These are phyloP conservation scores for Leishmania aethiopica DNA, from an alignment of 208 protist species.

Conservation along the genomic window DNA sequence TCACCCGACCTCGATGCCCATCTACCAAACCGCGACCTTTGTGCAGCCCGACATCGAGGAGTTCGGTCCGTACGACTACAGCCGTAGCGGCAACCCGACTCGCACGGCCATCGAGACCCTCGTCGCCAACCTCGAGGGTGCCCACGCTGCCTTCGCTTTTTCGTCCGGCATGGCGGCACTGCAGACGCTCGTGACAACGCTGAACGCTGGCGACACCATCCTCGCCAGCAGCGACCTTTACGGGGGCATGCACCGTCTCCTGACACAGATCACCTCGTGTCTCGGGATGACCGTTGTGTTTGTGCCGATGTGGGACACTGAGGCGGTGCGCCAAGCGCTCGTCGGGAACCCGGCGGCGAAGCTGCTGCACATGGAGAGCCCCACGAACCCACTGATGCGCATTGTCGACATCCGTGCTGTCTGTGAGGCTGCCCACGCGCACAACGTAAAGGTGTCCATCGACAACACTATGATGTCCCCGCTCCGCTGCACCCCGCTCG, in stretches of 20 bases:
- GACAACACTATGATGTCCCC: constrained; percentile 98
- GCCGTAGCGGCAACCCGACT: constrained; percentile 94
- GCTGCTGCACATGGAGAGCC: constrained; percentile 95
- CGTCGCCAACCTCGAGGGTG: constrained; percentile 92
- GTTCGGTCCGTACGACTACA: constrained; percentile 94
- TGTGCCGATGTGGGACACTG: constrained; percentile 85
- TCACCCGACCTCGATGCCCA: constrained; percentile 85
- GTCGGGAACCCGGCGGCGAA: constrained; percentile 51
- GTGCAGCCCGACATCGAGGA: constrained; percentile 83
- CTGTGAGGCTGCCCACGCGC: constrained; percentile 72
- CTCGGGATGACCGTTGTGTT: constrained; percentile 86
- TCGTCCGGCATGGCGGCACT: constrained; percentile 87
- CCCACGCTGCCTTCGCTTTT: constrained; percentile 90
- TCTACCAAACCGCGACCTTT: constrained; percentile 93
- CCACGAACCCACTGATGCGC: constrained; percentile 95
- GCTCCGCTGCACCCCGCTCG: constrained; percentile 93
- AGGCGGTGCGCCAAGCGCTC: constrained; percentile 49
- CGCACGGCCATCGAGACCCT: constrained; percentile 89
- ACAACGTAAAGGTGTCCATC: constrained; percentile 86
- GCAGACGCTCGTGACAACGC: constrained; percentile 82
- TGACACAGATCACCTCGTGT: constrained; percentile 74
- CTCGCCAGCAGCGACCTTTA: constrained; percentile 92
- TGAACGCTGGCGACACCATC: constrained; percentile 77
- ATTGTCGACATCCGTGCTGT: constrained; percentile 89
- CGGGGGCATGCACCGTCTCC: constrained; percentile 93